Conservation (phyloP, 257 asterid species). For the Solanum sejunctum region DNA sequence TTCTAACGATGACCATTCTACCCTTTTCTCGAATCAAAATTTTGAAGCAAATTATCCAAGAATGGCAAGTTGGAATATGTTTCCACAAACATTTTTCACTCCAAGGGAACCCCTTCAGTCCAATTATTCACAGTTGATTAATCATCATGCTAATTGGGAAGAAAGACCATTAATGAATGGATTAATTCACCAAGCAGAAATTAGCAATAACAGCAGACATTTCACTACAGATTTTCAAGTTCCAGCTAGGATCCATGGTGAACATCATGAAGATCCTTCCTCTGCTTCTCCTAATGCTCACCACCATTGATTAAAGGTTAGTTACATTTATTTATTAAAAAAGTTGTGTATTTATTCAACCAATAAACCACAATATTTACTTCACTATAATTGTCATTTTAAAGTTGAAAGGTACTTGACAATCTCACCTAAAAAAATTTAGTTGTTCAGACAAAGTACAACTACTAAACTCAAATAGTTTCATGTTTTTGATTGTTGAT, state of each 20-base stretch:
- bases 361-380: not conserved
- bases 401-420: too few relatives aligned
- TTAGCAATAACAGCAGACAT: conserved; percentile 31
- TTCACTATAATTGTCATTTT: not conserved
- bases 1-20: not conserved
- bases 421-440: not conserved
- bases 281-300: conserved; percentile 97
- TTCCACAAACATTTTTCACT: not conserved
- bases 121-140: conserved; percentile 78
- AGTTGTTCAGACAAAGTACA: not conserved
- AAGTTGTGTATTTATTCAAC: not conserved
- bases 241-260: conserved; percentile 97
- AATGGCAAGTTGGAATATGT: not conserved
- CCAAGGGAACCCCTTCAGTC: conserved; percentile 99
- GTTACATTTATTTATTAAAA: not conserved
- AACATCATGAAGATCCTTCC: conserved; percentile 90
- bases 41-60: conserved; percentile 1
- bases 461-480: not conserved
- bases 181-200: conserved; percentile 40
- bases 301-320: conserved; percentile 31
- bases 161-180: conserved; percentile 31
- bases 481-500: not conserved
- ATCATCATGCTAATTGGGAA: conserved; percentile 25
- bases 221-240: conserved; percentile 57
- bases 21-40: not conserved